Conservation (phyloP, 2,329 filamentous ascomycete genomes). For the Zymoseptoria crescenta region DNA sequence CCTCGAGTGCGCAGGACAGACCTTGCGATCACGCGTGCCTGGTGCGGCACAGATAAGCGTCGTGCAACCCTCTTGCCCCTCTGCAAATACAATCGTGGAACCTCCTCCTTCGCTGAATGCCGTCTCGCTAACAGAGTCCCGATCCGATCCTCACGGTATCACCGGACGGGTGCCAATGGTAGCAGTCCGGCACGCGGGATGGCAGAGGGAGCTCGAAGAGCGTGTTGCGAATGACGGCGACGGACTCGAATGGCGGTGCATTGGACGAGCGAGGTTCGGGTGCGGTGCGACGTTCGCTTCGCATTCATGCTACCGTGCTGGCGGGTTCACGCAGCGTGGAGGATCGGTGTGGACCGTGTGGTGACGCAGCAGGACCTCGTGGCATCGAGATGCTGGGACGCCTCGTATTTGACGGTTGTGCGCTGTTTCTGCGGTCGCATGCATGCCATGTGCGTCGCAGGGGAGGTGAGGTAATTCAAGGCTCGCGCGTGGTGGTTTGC, state of each 20-base stretch:
- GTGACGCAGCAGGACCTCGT: neutral
- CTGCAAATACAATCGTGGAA: constrained; percentile 5
- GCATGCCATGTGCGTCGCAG: neutral
- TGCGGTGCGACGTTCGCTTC: constrained; percentile 22
- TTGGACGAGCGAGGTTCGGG: constrained; percentile 17
- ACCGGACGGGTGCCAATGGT: neutral
- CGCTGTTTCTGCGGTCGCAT: neutral
- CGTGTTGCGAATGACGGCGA: neutral
- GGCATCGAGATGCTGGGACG: neutral
- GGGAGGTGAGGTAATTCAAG: neutral
- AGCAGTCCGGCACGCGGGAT: neutral
- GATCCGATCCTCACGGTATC: neutral
- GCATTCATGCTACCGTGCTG: constrained; percentile 15
- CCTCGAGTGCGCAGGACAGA: constrained; percentile 9
- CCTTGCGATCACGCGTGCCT: constrained; percentile 13
- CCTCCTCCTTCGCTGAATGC: neutral
- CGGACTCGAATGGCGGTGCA: constrained; percentile 9
- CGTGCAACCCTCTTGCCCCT: constrained; percentile 6
- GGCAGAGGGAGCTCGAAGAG: neutral
- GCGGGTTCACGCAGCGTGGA: neutral
- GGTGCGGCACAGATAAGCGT: constrained; percentile 11
- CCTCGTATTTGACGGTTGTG: neutral
- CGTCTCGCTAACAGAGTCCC: neutral
- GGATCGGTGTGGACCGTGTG: neutral
- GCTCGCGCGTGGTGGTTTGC: neutral